Evolutionary conservation across 2,329 filamentous ascomycete species (phyloP).

Genomic region (Colletotrichum paranaense): DNA sequence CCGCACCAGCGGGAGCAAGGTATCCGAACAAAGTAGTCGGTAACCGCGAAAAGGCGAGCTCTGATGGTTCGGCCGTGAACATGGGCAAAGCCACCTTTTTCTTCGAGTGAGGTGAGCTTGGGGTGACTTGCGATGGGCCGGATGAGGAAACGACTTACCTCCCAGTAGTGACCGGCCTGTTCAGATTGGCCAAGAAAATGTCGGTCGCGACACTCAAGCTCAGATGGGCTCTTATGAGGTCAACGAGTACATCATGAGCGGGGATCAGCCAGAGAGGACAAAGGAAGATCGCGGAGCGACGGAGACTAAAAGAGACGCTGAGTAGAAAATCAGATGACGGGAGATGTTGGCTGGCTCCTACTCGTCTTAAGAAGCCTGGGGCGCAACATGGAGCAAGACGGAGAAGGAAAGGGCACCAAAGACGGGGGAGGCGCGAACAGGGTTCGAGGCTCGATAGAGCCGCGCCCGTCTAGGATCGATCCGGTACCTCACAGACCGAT

Average conservation of each 20-base stretch:
- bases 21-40: not conserved
- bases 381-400: conserved; percentile 15
- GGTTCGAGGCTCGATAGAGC: conserved; percentile 25
- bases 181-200: not conserved
- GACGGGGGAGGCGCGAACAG: conserved; percentile 16
- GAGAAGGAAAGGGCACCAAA: conserved; percentile 25
- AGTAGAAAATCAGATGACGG: not conserved
- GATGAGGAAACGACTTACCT: conserved; percentile 3
- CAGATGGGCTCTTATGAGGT: conserved; percentile 14
- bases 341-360: conserved; percentile 11
- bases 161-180: not conserved
- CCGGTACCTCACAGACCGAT: conserved; percentile 12
- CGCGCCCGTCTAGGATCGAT: conserved; percentile 20
- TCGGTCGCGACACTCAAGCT: not conserved
- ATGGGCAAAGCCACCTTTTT: conserved; percentile 11
- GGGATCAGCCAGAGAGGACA: conserved; percentile 25
- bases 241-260: conserved; percentile 26
- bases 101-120: conserved; percentile 11
- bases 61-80: not conserved
- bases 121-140: not conserved
- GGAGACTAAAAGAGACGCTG: conserved; percentile 5
- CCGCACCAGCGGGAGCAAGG: not conserved
- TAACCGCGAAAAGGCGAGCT: not conserved
- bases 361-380: conserved; percentile 4
- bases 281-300: conserved; percentile 8